Conservation (phyloP, 164 flowering plant genomes). For the Umbilicus rupestris region DNA sequence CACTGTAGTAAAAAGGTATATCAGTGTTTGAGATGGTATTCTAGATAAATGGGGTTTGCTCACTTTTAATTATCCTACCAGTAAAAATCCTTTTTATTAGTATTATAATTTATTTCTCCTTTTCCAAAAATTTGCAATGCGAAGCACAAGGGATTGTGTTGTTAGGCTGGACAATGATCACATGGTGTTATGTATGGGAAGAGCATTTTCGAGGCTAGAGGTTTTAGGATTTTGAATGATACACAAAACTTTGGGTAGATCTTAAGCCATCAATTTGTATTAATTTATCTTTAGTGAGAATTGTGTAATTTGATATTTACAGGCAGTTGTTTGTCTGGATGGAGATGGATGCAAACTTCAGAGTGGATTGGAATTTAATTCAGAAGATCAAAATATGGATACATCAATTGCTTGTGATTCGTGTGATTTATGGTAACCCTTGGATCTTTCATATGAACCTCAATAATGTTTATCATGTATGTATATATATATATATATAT, state of each 20-base stretch:
- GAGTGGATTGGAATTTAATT: slow-evolving; percentile 32
- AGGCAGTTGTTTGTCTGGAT: slow-evolving; percentile 98
- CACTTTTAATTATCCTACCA: background rate
- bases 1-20: background rate
- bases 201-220: too few species aligned
- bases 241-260: background rate
- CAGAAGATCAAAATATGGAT: slow-evolving; percentile 58
- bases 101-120: background rate
- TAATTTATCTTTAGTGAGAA: background rate
- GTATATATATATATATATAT: too few species aligned
- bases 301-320: slow-evolving; percentile 16
- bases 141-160: background rate
- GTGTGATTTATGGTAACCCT: slow-evolving; percentile 73
- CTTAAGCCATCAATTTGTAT: background rate
- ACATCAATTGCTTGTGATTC: slow-evolving; percentile 99
- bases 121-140: background rate
- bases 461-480: background rate
- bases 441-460: background rate
- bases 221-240: background rate
- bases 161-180: background rate
- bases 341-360: slow-evolving; percentile 92
- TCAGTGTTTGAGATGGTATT: background rate
- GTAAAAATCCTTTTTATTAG: background rate
- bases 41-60: background rate
- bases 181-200: background rate